Evolutionary conservation across 768 basidiomycete genomes (phyloP).

Genomic region (Calocera viscosa): DNA sequence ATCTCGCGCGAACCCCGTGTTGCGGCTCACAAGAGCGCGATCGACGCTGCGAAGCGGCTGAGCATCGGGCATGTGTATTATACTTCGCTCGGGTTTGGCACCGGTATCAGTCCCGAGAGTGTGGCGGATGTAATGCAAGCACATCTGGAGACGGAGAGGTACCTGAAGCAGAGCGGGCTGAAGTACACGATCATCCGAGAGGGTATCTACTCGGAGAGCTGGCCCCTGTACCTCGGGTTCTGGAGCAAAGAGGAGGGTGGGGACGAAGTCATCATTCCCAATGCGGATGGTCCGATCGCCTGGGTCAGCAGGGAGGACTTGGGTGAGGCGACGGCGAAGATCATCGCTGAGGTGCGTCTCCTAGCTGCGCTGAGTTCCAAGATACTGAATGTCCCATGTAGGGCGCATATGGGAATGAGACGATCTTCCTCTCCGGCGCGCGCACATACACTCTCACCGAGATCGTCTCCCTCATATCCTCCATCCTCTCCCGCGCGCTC

Average conservation of each 20-base stretch:
- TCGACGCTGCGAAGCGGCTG: conserved; percentile 27
- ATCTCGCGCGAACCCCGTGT: conserved; percentile 26
- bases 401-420: conserved; percentile 24
- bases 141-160: conserved; percentile 27
- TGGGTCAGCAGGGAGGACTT: conserved; percentile 30
- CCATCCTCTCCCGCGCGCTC: conserved; percentile 18
- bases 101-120: conserved; percentile 17
- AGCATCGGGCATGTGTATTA: conserved; percentile 30
- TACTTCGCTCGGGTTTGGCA: conserved; percentile 28
- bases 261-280: conserved; percentile 20
- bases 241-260: conserved; percentile 20
- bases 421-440: conserved; percentile 23
- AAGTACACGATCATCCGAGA: conserved; percentile 29
- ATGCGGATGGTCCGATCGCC: conserved; percentile 28
- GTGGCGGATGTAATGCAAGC: conserved; percentile 26
- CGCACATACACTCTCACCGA: conserved; percentile 21
- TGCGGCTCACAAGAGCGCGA: conserved; percentile 25
- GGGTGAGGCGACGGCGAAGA: conserved; percentile 28
- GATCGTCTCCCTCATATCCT: conserved; percentile 21
- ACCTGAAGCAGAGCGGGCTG: conserved; percentile 26
- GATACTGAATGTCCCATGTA: conserved; percentile 3
- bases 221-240: conserved; percentile 26
- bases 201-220: conserved; percentile 29
- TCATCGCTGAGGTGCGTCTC: conserved; percentile 22
- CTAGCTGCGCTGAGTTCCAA: neutral